Base-by-base conservation (phyloP, 1,284 basidiomycete species). In the Athelia psychrophila region DNA sequence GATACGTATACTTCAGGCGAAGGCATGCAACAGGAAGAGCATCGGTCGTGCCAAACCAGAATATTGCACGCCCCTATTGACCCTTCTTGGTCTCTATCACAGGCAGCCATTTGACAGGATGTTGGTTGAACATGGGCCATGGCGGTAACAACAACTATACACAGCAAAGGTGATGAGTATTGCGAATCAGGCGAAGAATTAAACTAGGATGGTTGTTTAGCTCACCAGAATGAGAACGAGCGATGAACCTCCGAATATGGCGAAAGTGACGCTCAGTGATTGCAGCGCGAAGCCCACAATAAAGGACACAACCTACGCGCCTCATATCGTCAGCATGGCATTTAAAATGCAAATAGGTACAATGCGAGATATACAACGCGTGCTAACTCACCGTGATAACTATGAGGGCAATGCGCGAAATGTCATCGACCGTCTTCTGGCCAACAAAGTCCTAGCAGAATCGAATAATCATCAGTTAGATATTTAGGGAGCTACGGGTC, bases 391-490 rank as follows among this genome's bases (percentile, higher is more conserved):
- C 77, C n/a, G 77, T 76, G 27, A 71, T 63, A 12, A 55, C 55
- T 32, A 75, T 64, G 30, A 80, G 65, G 66, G 71, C 72, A 52
- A 79, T 61, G 25, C 75, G 75, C 30, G 75, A 62, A 25, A 86
- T 71, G 48, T 70, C 61, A 54, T 90, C 88, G 0, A 80, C 81
- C 22, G 71, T 62, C 55, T 77, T 78, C 62, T 91, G 88, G 1
- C 88, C 88, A 58, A 82, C 78, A 67, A 89, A 91, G 64, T 91
- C 88, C 88, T 91, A 51, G 16, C n/a, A 42, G 38, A 6, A 42
- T 22, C n/a, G n/a, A 9, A n/a, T 42, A 6, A 6, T 6, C 16
- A 16, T 42, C 38, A n/a, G 20, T 42, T 42, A 42, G 16, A 22
- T 42, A n/a, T n/a, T n/a, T n/a, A n/a, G n/a, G n/a, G n/a, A n/a